Conservation (phyloP, 1,284 basidiomycete species). For the Volvariella surrecta region DNA sequence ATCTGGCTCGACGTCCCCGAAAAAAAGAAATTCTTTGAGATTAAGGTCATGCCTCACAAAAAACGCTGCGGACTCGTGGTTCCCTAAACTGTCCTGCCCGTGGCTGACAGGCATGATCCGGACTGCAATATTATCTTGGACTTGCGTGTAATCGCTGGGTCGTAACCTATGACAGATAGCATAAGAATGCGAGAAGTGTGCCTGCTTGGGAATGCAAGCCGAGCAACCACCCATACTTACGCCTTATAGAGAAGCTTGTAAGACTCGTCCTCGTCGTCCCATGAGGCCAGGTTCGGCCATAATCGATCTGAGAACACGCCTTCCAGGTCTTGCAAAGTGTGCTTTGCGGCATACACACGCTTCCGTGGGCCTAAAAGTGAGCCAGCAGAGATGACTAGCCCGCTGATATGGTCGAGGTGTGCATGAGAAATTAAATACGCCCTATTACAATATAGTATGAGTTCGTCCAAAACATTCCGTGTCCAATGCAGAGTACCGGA, state of each 20-base stretch:
- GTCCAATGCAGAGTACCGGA: constrained; percentile 28
- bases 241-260: constrained; percentile 50
- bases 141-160: constrained; percentile 39
- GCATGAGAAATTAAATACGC: constrained; percentile 75
- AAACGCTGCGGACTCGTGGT: constrained; percentile 68
- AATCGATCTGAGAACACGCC: constrained; percentile 69
- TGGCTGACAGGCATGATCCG: constrained; percentile 63
- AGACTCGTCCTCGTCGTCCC: constrained; percentile 49
- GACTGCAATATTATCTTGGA: constrained; percentile 54
- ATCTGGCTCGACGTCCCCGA: constrained; percentile 81
- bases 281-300: constrained; percentile 79
- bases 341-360: constrained; percentile 52
- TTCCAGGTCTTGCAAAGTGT: constrained; percentile 62
- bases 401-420: constrained; percentile 76
- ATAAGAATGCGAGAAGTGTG: constrained; percentile 2
- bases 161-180: constrained; percentile 24
- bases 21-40: constrained; percentile 66
- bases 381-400: constrained; percentile 71
- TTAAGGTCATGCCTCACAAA: constrained; percentile 59
- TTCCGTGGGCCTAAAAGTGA: constrained; percentile 55
- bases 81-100: constrained; percentile 42
- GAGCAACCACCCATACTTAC: constrained; percentile 35
- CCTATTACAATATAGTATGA: constrained; percentile 30
- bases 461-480: too few relatives aligned
- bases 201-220: constrained; percentile 5